Percentiles rank a stretch among this genome's conserved stretches.
Conservation (phyloP, 257 asterid genomes). For the Euphrasia confusa region DNA sequence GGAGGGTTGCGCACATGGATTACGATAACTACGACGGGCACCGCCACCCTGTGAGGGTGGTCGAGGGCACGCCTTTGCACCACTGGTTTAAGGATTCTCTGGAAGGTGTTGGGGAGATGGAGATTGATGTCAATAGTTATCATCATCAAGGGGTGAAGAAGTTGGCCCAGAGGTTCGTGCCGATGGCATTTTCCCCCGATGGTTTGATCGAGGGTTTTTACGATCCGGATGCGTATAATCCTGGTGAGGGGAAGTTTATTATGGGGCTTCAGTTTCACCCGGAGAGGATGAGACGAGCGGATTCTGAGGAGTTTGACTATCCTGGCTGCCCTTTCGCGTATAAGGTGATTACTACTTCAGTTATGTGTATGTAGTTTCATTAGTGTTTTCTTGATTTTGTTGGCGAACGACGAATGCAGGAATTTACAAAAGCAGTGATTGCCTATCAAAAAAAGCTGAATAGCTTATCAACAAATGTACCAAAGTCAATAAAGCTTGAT, state of each 20-base stretch:
- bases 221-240: constrained; percentile 75
- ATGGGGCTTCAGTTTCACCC: constrained; percentile 98
- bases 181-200: constrained; percentile 88
- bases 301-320: constrained; percentile 65
- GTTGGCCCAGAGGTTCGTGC: constrained; percentile 74
- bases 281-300: constrained; percentile 63
- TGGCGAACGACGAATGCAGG: constrained; percentile 32
- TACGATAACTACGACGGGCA: constrained; percentile 79
- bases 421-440: constrained; percentile 62
- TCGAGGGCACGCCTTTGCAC: constrained; percentile 61
- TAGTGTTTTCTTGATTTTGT: neutral
- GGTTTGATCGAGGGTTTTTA: constrained; percentile 84
- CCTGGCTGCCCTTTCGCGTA: constrained; percentile 78
- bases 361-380: neutral
- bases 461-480: constrained; percentile 21
- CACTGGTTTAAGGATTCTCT: constrained; percentile 67
- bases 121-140: constrained; percentile 67
- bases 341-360: constrained; percentile 29
- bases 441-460: constrained; percentile 59
- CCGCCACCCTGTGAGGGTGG: constrained; percentile 48
- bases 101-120: constrained; percentile 41
- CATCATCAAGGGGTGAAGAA: constrained; percentile 91
- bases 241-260: constrained; percentile 80
- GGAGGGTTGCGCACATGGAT: constrained; percentile 51
- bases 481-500: constrained; percentile 30